phyloP scores from a whole-genome alignment of 768 basidiomycete species.

The Polyporus arcularius region DNA sequence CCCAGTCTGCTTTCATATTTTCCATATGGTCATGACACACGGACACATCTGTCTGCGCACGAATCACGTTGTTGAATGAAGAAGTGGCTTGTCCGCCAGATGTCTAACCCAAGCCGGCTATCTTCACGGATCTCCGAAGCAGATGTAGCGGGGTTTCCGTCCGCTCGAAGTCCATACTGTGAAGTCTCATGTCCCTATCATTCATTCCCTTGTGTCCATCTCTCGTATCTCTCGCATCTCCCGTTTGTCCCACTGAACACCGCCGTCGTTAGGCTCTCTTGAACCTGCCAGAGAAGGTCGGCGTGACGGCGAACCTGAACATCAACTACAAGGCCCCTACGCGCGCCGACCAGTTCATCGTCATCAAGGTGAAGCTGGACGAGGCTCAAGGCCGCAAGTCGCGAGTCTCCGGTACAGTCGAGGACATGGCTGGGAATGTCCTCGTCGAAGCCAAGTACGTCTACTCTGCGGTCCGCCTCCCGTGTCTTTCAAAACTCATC shows the following conservation, averaged over 20 bases:
- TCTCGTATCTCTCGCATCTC: too few species aligned
- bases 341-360: slow-evolving; percentile 86
- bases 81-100: too few species aligned
- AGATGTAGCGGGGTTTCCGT: too few species aligned
- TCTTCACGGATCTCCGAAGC: too few species aligned
- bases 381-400: slow-evolving; percentile 80
- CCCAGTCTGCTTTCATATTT: too few species aligned
- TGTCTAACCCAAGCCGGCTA: too few species aligned
- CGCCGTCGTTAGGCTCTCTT: slow-evolving; percentile 62
- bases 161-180: too few species aligned
- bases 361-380: slow-evolving; percentile 69
- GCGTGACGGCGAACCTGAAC: slow-evolving; percentile 85
- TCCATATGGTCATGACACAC: too few species aligned
- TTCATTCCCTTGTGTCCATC: too few species aligned
- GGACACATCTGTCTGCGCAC: too few species aligned
- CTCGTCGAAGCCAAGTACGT: slow-evolving; percentile 83
- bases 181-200: too few species aligned
- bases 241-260: not conserved
- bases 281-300: slow-evolving; percentile 86
- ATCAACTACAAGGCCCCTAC: slow-evolving; percentile 88
- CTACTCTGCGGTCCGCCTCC: not conserved
- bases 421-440: slow-evolving; percentile 78
- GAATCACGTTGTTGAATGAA: too few species aligned
- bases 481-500: not conserved
- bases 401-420: slow-evolving; percentile 67